Evolutionary conservation across 345 rosid species (phyloP).

Genomic region (Aquilaria yunnanensis): DNA sequence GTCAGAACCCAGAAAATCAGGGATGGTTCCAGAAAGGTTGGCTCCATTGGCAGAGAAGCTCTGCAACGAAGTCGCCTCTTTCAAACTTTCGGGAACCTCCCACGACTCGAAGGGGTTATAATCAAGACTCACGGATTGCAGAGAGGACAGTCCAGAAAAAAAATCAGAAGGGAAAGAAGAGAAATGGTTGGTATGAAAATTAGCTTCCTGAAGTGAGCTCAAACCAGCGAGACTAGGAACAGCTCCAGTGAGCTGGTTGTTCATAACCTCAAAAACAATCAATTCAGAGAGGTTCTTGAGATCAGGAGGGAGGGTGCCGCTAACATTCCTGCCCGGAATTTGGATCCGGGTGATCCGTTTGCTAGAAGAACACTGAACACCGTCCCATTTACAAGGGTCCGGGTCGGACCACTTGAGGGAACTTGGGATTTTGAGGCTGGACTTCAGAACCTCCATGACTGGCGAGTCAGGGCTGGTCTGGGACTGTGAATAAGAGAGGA

Average conservation of each 20-base stretch:
- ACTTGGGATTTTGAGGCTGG: conserved; percentile 26
- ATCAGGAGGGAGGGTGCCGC: conserved; percentile 49
- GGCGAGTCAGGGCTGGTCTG: conserved; percentile 19
- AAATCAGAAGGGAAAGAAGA: conserved; percentile 45
- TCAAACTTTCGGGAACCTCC: conserved; percentile 45
- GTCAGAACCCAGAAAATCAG: conserved; percentile 31
- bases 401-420: conserved; percentile 52
- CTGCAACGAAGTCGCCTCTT: conserved; percentile 33
- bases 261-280: conserved; percentile 40
- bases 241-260: conserved; percentile 38
- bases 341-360: conserved; percentile 48
- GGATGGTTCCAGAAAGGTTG: conserved; percentile 44
- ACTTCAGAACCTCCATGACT: conserved; percentile 26
- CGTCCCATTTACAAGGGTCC: conserved; percentile 57
- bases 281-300: conserved; percentile 40
- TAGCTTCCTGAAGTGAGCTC: conserved; percentile 23
- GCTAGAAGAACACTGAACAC: conserved; percentile 28
- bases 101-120: conserved; percentile 42
- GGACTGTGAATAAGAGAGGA: conserved; percentile 9
- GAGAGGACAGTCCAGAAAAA: conserved; percentile 45
- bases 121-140: conserved; percentile 33
- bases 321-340: conserved; percentile 33
- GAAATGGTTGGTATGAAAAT: conserved; percentile 39
- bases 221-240: conserved; percentile 57
- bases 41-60: conserved; percentile 42